Base-by-base conservation (phyloP, 176 grass and related monocot genomes). In the Thinopyrum elongatum region DNA sequence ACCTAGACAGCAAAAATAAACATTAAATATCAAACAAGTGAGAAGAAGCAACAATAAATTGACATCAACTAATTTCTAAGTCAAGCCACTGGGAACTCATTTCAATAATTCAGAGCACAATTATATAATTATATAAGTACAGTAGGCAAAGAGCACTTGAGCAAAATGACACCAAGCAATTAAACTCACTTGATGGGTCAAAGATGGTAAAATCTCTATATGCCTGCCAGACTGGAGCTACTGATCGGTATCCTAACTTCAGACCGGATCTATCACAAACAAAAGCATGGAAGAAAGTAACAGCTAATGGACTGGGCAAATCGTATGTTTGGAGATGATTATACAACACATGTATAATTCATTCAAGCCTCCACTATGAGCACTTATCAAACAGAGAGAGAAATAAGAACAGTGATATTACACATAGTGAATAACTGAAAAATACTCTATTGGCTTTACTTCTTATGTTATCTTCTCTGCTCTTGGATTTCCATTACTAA, bases 1-100 rank as follows among this genome's bases (percentile, higher is more conserved):
- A 95, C 89, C 93, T 98, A 86, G 7, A 82, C 22, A 67, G 30
- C 15, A 79, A 39, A 31, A 29, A 81, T 85, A 79, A 76, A 68
- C 14, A 39, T 7, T 55, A 8, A 70, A 60, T 5, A 80, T 25
- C 25, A 68, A 72, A 55, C 47, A 70, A 73, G 33, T 5, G 1
- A 26, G 28, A 78, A 82, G 33, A 73, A 79, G 26, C 4, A 17
- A 61, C 55, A 9, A 6, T 12, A 80, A 77, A 27, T 33, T 26
- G 17, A 11, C 19, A 81, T 2, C 15, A 30, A 30, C 34, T 64
- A 60, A 33, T 73, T 63, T 64, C 8, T 16, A 77, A 51, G 39
- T 53, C 47, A 86, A 33, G 22, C 10, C 73, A 63, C 30, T 33
- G 34, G 36, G 42, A 3, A 47, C 2, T 46, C 34, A 27, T 60